Evolutionary conservation across 768 basidiomycete species (phyloP).

Genomic region (Amanita polypyramis): DNA sequence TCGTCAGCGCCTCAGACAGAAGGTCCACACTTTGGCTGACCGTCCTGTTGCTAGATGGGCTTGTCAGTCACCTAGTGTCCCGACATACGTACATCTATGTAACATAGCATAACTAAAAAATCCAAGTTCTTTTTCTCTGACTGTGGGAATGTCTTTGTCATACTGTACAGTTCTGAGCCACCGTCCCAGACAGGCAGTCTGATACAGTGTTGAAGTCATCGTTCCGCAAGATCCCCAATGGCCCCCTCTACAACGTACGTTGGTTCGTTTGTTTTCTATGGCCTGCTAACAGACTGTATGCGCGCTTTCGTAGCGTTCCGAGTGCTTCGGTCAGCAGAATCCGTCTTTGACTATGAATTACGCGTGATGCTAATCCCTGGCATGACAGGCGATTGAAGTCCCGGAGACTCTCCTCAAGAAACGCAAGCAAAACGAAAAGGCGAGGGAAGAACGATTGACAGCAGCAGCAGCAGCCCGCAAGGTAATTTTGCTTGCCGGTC

Average conservation of each 20-base stretch:
- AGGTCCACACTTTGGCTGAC: slow-evolving; percentile 54
- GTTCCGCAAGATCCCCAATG: slow-evolving; percentile 42
- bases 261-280: background rate
- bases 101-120: background rate
- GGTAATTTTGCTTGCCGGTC: slow-evolving; percentile 36
- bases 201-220: slow-evolving; percentile 21
- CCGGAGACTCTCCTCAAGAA: slow-evolving; percentile 99
- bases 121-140: background rate
- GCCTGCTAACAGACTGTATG: slow-evolving; percentile 8
- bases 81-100: slow-evolving; percentile 17
- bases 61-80: slow-evolving; percentile 59
- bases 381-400: slow-evolving; percentile 77
- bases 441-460: slow-evolving; percentile 83
- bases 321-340: slow-evolving; percentile 43
- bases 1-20: slow-evolving; percentile 49
- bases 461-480: slow-evolving; percentile 81
- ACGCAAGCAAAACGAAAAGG: slow-evolving; percentile 96
- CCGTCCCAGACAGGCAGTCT: slow-evolving; percentile 16
- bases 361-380: slow-evolving; percentile 15
- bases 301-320: slow-evolving; percentile 30
- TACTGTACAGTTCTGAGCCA: slow-evolving; percentile 37
- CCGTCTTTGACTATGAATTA: slow-evolving; percentile 10
- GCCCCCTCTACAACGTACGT: slow-evolving; percentile 50
- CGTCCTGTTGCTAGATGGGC: slow-evolving; percentile 33
- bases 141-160: slow-evolving; percentile 24